phyloP scores from a whole-genome alignment of 805 yeast genomes.

The Hanseniaspora taiwanica region DNA sequence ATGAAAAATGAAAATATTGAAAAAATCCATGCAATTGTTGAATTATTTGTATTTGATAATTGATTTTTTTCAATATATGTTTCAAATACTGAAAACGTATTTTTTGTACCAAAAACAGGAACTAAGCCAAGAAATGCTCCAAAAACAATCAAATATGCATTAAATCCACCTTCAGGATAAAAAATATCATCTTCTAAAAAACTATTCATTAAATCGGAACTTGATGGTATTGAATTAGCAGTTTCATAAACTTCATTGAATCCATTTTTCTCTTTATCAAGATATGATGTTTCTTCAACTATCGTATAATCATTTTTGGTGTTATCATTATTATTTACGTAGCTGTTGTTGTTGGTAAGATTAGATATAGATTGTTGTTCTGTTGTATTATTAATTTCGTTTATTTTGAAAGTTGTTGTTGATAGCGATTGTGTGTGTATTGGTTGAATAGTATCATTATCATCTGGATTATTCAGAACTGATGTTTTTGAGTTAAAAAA shows the following conservation, averaged over 20 bases:
- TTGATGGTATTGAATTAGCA: not conserved
- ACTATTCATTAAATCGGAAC: not conserved
- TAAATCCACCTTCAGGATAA: constrained; percentile 47
- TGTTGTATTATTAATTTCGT: no score
- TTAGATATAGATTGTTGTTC: no score
- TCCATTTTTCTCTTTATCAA: no score
- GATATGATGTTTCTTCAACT: no score
- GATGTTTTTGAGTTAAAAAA: no score
- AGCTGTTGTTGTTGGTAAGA: no score
- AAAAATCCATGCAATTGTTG: constrained; percentile 52
- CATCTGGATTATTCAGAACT: no score
- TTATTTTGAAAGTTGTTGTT: no score
- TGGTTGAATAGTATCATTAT: no score
- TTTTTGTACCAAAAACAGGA: constrained; percentile 42
- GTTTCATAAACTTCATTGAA: not conserved
- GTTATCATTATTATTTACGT: no score
- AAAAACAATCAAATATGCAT: constrained; percentile 41
- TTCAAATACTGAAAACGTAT: constrained; percentile 50
- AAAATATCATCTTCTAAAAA: constrained; percentile 12
- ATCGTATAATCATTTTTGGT: not conserved
- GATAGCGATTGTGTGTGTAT: no score
- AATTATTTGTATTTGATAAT: constrained; percentile 29
- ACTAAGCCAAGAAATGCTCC: constrained; percentile 47
- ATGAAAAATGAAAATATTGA: constrained; percentile 40
- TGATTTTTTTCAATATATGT: constrained; percentile 46